A percentile compares a stretch with the other conserved stretches of the same genome.
Conservation (phyloP, 768 basidiomycete genomes). For the Phanerochaete carnosa region DNA sequence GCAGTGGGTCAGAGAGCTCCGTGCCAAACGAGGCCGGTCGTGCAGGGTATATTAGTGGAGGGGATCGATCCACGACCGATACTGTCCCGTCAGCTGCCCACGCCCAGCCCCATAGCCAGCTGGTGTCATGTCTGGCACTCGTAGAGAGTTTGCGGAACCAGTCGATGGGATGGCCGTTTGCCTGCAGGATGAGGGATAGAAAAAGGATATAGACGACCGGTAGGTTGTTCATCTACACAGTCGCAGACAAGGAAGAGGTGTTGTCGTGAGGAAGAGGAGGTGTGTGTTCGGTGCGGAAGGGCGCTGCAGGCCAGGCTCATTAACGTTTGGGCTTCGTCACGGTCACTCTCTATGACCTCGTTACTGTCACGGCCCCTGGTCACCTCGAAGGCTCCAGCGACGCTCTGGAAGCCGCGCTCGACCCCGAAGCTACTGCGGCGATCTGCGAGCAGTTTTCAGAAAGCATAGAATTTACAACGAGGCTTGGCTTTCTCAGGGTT, state of each 20-base stretch:
- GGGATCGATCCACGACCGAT: slow-evolving; percentile 72
- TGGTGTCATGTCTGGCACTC: slow-evolving; percentile 23
- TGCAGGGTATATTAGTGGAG: slow-evolving; percentile 66
- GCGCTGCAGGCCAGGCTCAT: neutral
- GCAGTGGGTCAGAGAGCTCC: slow-evolving; percentile 52
- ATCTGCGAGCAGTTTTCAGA: no score
- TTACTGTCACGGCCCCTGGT: neutral
- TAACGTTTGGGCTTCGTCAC: neutral
- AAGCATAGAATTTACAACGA: no score
- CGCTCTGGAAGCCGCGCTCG: neutral
- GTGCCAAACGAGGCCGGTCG: slow-evolving; percentile 75
- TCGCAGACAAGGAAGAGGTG: neutral
- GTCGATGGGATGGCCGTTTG: slow-evolving; percentile 18
- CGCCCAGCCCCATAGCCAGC: slow-evolving; percentile 37
- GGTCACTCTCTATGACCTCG: neutral
- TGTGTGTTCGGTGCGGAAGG: neutral
- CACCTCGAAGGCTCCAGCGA: neutral
- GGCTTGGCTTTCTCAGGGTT: no score
- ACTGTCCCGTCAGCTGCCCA: slow-evolving; percentile 47
- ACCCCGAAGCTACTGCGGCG: neutral
- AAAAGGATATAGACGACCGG: neutral
- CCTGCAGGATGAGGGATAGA: slow-evolving; percentile 7
- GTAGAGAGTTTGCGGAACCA: slow-evolving; percentile 28
- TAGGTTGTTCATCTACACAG: neutral
- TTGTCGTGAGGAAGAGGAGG: neutral